These are phyloP conservation scores for Dactylellina haptotyla DNA, from an alignment of 2,329 filamentous ascomycete genomes.

Conservation along the genomic window DNA sequence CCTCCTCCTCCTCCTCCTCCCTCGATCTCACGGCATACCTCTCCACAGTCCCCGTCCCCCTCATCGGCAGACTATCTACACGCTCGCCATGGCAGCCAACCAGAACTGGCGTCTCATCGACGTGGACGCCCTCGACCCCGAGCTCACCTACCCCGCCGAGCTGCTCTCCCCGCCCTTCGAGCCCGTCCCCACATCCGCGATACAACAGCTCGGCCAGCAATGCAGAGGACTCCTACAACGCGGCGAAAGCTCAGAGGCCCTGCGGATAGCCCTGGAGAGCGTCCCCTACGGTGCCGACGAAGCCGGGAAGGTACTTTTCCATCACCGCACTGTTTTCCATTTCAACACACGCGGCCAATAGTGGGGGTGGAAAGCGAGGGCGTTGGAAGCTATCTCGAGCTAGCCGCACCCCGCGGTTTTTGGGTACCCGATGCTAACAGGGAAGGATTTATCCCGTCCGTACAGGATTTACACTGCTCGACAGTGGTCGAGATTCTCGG, in stretches of 20 bases:
- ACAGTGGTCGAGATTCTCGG: conserved; percentile 93
- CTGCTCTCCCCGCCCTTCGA: conserved; percentile 56
- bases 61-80: background rate
- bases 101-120: conserved; percentile 58
- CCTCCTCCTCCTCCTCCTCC: background rate
- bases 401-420: too few relatives aligned
- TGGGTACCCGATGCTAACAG: too few relatives aligned
- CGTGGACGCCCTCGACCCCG: conserved; percentile 58
- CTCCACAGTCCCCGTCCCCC: background rate
- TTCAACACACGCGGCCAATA: too few relatives aligned
- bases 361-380: too few relatives aligned
- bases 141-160: conserved; percentile 57
- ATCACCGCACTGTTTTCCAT: background rate
- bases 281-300: conserved; percentile 58
- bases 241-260: conserved; percentile 56
- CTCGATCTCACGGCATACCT: background rate
- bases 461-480: conserved; percentile 82
- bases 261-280: conserved; percentile 55
- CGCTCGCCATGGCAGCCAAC: conserved; percentile 37
- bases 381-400: conserved; percentile 3
- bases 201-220: conserved; percentile 55
- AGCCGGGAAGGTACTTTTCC: conserved; percentile 55
- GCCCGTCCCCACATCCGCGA: conserved; percentile 52
- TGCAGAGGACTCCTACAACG: conserved; percentile 57
- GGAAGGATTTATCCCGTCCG: conserved; percentile 48